Base-by-base conservation (phyloP, 2,329 filamentous ascomycete species). In the Hymenoscyphus infarciens region DNA sequence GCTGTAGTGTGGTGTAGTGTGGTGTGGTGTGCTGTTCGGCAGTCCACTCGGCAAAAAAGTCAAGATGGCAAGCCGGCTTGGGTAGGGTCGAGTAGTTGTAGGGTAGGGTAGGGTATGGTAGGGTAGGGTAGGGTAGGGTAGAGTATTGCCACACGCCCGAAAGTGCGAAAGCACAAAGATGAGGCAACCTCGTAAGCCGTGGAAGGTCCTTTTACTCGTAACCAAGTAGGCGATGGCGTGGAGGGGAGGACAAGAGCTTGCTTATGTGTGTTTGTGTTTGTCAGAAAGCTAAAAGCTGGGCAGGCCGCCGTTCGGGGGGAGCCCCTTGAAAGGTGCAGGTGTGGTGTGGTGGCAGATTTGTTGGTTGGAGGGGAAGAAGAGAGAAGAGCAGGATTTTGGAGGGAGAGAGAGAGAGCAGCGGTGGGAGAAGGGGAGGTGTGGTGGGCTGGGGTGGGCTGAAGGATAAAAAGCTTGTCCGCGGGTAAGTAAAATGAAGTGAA, bases 401-500 rank as follows among this genome's bases (percentile, higher is more conserved):
- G n/a, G n/a, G 33, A 35, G 33, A 22, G 10, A 33, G 35, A 19
- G 56, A 15, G n/a, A 25, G 29, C 22, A 27, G 56, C 10, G 56
- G n/a, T 25, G 56, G 22, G 8, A 22, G n/a, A n/a, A n/a, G n/a
- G 55, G 31, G 5, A 33, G 22, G 35, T 7, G 29, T 27, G 15
- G 5, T 3, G 22, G 56, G 27, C 11, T 27, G 19, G 33, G 25
- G 55, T 25, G 55, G 38, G 45, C 33, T 22, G 56, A 59, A 49
- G 35, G 58, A 58, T 45, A 29, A 29, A 57, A 59, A 45, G 54
- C 61, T 54, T 52, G 61, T 55, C 33, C 42, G 42, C n/a, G n/a
- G 42, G 42, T 49, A 49, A n/a, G n/a, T n/a, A n/a, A n/a, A n/a
- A n/a, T n/a, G n/a, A n/a, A n/a, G n/a, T n/a, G n/a, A 49, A 31